These are phyloP conservation scores for Clavispora asparagi DNA, from an alignment of 805 yeast genomes.

Conservation along the genomic window DNA sequence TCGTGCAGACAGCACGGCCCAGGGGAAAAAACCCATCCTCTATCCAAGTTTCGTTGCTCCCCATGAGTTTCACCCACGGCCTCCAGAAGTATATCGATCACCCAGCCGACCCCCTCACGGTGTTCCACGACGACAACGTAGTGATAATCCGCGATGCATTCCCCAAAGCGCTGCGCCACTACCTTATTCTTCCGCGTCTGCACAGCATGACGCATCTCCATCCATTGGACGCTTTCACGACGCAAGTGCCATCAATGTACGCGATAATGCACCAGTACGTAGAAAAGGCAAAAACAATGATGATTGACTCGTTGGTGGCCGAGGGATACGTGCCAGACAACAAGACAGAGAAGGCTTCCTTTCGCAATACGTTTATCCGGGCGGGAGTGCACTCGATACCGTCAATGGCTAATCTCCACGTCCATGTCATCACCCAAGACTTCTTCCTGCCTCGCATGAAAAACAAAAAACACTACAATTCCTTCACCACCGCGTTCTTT, in stretches of 20 bases:
- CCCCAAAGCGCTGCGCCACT: conserved; percentile 62
- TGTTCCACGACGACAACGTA: conserved; percentile 47
- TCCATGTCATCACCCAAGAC: conserved; percentile 69
- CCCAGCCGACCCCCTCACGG: conserved; percentile 40
- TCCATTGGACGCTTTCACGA: conserved; percentile 48
- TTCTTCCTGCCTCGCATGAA: conserved; percentile 51
- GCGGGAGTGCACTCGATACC: conserved; percentile 72
- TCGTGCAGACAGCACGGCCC: not conserved
- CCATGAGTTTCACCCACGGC: conserved; percentile 34
- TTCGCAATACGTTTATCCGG: conserved; percentile 29
- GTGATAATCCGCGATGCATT: conserved; percentile 55
- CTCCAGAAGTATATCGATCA: conserved; percentile 43
- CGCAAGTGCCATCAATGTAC: conserved; percentile 23
- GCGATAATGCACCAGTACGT: conserved; percentile 25
- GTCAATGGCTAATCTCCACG: conserved; percentile 62
- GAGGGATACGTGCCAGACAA: conserved; percentile 4
- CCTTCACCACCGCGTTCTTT: conserved; percentile 64
- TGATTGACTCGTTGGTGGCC: conserved; percentile 22
- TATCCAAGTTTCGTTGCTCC: too few species aligned
- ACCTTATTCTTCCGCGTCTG: conserved; percentile 54
- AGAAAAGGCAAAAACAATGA: conserved; percentile 28
- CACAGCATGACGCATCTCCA: conserved; percentile 34
- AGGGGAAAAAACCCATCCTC: not conserved
- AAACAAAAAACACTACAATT: conserved; percentile 61
- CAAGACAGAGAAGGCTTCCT: conserved; percentile 6